phyloP scores from a whole-genome alignment of 441 rosid genomes.

The Rhodomyrtus psidioides region DNA sequence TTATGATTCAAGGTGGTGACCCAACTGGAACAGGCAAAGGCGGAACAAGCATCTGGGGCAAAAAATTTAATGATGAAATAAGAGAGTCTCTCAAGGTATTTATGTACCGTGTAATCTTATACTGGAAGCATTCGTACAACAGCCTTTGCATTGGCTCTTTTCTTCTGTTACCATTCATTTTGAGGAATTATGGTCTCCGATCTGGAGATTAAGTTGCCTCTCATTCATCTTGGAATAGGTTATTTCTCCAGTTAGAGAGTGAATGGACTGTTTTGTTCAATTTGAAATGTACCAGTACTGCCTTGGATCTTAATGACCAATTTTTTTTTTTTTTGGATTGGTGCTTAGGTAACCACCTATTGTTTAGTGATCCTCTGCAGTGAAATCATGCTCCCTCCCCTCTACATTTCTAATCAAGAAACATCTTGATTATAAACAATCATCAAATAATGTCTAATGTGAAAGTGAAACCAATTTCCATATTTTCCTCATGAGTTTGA shows the following conservation, averaged over 20 bases:
- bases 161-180: not conserved
- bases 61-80: conserved; percentile 96
- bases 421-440: not conserved
- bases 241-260: not conserved
- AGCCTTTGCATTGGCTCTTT: not conserved
- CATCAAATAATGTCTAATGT: not conserved
- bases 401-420: not conserved
- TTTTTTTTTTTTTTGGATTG: not conserved
- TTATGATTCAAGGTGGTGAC: conserved; percentile 99
- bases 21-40: conserved; percentile 96
- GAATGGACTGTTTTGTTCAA: not conserved
- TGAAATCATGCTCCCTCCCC: not conserved
- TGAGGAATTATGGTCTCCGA: not conserved
- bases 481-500: not conserved
- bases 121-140: not conserved
- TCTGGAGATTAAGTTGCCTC: not conserved
- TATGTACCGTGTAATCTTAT: not conserved
- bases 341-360: not conserved
- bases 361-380: not conserved
- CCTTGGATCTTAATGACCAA: not conserved
- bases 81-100: conserved; percentile 93
- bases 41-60: conserved; percentile 95
- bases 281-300: not conserved
- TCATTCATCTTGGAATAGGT: not conserved
- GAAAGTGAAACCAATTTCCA: not conserved